phyloP scores from a whole-genome alignment of 331 rosid species.

The Ulmus americana region DNA sequence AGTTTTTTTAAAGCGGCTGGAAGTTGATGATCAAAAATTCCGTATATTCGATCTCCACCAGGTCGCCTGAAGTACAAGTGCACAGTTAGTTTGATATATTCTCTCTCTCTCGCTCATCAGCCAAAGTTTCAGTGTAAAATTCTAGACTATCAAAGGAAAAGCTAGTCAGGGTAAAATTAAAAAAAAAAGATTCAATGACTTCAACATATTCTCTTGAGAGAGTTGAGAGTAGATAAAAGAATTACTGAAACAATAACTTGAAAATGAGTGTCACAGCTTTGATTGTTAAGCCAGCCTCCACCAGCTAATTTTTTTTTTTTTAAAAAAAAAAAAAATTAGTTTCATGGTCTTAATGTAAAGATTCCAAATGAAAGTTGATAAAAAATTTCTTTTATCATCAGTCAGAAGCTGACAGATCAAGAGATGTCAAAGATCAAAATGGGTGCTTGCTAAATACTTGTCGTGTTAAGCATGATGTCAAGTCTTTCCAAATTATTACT shows the following conservation, averaged over 20 bases:
- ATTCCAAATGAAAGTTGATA: neutral
- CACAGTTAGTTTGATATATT: neutral
- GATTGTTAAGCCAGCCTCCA: neutral
- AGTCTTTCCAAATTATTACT: neutral
- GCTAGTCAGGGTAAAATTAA: neutral
- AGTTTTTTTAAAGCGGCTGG: slow-evolving; percentile 96
- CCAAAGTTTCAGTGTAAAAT: too few relatives aligned
- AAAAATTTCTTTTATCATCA: neutral
- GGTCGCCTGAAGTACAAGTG: slow-evolving; percentile 59
- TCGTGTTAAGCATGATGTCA: neutral
- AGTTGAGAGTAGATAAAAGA: neutral
- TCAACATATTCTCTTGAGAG: neutral
- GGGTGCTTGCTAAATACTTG: neutral
- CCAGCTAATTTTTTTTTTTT: neutral
- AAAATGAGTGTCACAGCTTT: neutral
- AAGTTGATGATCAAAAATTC: slow-evolving; percentile 88
- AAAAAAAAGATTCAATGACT: neutral
- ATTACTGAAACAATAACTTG: neutral
- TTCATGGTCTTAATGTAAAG: neutral
- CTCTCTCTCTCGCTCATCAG: neutral
- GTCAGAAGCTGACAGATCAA: neutral
- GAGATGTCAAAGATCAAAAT: neutral
- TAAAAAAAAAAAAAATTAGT: neutral
- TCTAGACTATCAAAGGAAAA: neutral
- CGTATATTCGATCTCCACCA: slow-evolving; percentile 96